A percentile compares a stretch with the other conserved stretches of the same genome.
phyloP scores from a whole-genome alignment of 106 monocot species.

The Acorus gramineus region DNA sequence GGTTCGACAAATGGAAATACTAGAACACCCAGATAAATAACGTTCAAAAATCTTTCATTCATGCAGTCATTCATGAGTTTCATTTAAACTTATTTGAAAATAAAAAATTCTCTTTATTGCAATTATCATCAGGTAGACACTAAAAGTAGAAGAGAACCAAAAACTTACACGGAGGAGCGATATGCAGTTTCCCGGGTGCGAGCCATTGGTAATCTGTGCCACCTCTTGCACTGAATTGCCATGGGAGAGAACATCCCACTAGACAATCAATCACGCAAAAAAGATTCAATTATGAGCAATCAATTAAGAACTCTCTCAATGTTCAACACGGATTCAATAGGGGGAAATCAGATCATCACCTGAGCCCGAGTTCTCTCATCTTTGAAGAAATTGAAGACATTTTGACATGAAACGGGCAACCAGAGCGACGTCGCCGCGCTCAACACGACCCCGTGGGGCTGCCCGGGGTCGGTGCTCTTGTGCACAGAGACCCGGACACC shows the following conservation, averaged over 20 bases:
- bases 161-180: slow-evolving; percentile 71
- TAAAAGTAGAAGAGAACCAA: not conserved
- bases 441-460: slow-evolving; percentile 69
- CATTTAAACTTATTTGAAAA: too few relatives aligned
- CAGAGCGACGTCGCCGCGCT: slow-evolving; percentile 73
- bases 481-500: slow-evolving; percentile 68
- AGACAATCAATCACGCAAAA: not conserved
- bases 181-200: slow-evolving; percentile 70
- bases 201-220: slow-evolving; percentile 50
- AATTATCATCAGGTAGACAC: too few relatives aligned
- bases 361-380: slow-evolving; percentile 62
- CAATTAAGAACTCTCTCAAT: too few relatives aligned
- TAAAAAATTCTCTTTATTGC: too few relatives aligned
- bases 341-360: slow-evolving; percentile 17
- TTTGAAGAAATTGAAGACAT: slow-evolving; percentile 76
- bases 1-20: too few relatives aligned
- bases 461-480: slow-evolving; percentile 46
- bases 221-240: slow-evolving; percentile 81
- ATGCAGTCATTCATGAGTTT: too few relatives aligned
- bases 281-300: too few relatives aligned
- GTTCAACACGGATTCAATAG: too few relatives aligned
- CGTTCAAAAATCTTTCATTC: too few relatives aligned
- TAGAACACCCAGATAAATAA: too few relatives aligned
- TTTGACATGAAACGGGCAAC: slow-evolving; percentile 59
- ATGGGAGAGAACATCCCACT: slow-evolving; percentile 90